A percentile compares a stretch with the other conserved stretches of the same genome.
Evolutionary conservation across 1,139 yeast species (phyloP).

Genomic region (Hyphopichia wangnamkhiaoensis): DNA sequence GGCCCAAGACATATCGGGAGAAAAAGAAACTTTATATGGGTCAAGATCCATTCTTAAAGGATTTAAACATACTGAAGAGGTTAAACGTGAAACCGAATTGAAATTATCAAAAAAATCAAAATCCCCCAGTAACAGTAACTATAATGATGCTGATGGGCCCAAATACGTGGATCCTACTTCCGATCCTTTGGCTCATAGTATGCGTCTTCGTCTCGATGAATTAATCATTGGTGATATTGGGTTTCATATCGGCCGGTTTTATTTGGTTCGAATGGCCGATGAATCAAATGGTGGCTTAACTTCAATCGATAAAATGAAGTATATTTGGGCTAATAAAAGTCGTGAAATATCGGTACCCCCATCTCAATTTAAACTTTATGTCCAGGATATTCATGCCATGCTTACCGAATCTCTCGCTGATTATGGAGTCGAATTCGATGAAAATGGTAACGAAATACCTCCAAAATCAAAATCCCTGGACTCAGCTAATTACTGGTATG

Average conservation of each 20-base stretch:
- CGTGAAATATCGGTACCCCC: constrained; percentile 23
- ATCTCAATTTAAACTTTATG: constrained; percentile 48
- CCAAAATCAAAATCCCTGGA: constrained; percentile 6
- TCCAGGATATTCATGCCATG: constrained; percentile 48
- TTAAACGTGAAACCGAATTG: constrained; percentile 32
- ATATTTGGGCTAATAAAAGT: constrained; percentile 19
- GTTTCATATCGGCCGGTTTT: constrained; percentile 46
- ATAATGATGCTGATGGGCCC: constrained; percentile 23
- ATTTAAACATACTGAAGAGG: constrained; percentile 30
- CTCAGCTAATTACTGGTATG: constrained; percentile 37
- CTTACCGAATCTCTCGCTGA: constrained; percentile 26
- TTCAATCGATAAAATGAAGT: constrained; percentile 34
- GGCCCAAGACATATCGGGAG: constrained; percentile 45
- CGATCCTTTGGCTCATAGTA: constrained; percentile 40
- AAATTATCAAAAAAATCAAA: constrained; percentile 30
- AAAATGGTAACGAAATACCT: constrained; percentile 27
- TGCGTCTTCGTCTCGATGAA: constrained; percentile 42
- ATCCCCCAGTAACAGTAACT: constrained; percentile 11
- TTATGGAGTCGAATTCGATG: constrained; percentile 41
- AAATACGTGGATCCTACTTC: constrained; percentile 45
- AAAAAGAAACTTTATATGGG: constrained; percentile 46
- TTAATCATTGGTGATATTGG: constrained; percentile 51
- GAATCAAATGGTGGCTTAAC: constrained; percentile 41
- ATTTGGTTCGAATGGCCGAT: constrained; percentile 44
- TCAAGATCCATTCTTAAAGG: constrained; percentile 44